Evolutionary conservation across 2,329 filamentous ascomycete genomes (phyloP).

Genomic region (Tolypocladium paradoxum): DNA sequence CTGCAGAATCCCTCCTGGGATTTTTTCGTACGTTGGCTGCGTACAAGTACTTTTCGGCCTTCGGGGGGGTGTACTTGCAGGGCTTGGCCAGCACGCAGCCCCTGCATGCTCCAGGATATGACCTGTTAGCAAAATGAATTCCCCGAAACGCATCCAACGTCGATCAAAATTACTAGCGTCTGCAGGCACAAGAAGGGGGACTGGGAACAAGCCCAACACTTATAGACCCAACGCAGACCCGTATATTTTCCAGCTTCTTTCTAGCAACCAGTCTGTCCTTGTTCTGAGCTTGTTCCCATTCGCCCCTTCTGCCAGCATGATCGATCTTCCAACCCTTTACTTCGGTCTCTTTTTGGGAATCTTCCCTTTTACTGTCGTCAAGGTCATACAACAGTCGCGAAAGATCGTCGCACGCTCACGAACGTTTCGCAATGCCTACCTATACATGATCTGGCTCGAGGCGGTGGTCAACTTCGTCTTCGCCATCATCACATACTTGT

Average conservation of each 20-base stretch:
- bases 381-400: constrained; percentile 11
- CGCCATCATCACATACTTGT: constrained; percentile 14
- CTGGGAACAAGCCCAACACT: background rate
- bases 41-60: background rate
- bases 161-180: background rate
- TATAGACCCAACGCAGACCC: background rate
- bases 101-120: background rate
- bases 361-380: constrained; percentile 14
- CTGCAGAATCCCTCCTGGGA: background rate
- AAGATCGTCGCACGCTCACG: constrained; percentile 9
- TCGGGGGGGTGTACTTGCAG: background rate
- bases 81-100: background rate
- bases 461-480: constrained; percentile 13
- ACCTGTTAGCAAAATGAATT: background rate
- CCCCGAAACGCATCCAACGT: background rate
- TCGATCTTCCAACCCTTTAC: constrained; percentile 12
- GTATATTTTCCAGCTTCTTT: background rate
- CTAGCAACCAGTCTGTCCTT: no score
- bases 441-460: constrained; percentile 18
- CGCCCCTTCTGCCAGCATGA: background rate
- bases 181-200: background rate
- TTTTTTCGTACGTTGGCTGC: background rate
- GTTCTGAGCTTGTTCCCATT: no score
- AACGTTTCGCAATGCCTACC: constrained; percentile 10
- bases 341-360: constrained; percentile 15